Evolutionary conservation across 2,329 filamentous ascomycete genomes (phyloP), one percentile per base, ranked within the genome.

Genomic region (Pezicula carpinea): DNA sequence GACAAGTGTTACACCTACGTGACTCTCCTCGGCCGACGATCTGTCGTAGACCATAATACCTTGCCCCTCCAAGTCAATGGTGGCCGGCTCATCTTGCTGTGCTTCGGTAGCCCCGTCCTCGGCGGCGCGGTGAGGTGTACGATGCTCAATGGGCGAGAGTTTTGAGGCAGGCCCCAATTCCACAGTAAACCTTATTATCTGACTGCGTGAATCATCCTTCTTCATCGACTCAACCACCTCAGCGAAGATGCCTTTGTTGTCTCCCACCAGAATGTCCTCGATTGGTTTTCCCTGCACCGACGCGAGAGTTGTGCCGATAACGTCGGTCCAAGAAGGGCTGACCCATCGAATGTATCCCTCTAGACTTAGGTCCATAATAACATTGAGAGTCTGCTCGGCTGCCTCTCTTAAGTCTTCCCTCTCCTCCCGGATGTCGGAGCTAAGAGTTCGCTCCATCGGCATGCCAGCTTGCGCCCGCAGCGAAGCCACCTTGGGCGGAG

Each of bases 31-130:
- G 43, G 89, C 90, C 32, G 89, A 88, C 11, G 86, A 80, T 52
- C 87, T 83, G 65, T 97, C 91, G 64, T 96, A 97, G 6, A 97
- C 89, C 86, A 97, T 95, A 62, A 99, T 99, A 18, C 93, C 93
- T 68, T 99, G 93, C 6, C 89, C 95, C 69, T 99, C 95, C 50
- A 99, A 78, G 52, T 90, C 85, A 50, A 96, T 75, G 33, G 81
- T 75, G 47, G 76, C 69, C 44, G 76, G 67, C 22, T 67, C 62
- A 46, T 70, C 63, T 21, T 69, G 60, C 40, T 53, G 48, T 19
- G 52, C 50, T 7, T 62, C 59, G 22, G 68, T 63, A 31, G 68
- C 50, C 39, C 54, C 49, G 18, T 56, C 54, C 21, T 47, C 56
- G n/a, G 46, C 42, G 13, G 23, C 48, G 38, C 48, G 52, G 17